Base-by-base conservation (phyloP, 2,329 filamentous ascomycete genomes). In the Leptodontidium sp. region DNA sequence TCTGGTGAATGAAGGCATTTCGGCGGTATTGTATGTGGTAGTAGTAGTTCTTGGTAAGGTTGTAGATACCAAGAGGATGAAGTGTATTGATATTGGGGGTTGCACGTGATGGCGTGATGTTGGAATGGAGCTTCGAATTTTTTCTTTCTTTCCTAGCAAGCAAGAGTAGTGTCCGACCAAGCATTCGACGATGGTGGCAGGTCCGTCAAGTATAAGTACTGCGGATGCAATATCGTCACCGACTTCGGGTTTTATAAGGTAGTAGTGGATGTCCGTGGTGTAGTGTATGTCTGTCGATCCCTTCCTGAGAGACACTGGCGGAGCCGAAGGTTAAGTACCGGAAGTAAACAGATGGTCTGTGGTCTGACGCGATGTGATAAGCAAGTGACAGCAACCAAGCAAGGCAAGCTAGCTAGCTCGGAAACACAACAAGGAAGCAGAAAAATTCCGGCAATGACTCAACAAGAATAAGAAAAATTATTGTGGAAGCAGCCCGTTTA, bases 1-100 rank as follows among this genome's bases (percentile, higher is more conserved):
- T 40, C 61, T 17, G 29, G 61, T 66, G 45, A 61, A 50, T 4
- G 55, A 35, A 15, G 43, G n/a, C 52, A 68, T 68, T 32, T 38
- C 59, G 21, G 17, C 14, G 9, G 47, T 12, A 6, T 32, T 3
- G 6, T 32, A 32, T 32, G 3, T 32, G 6, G 24, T 52, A 21
- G 15, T 52, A n/a, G 40, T 14, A 45, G n/a, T 12, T 47, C 15
- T 47, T 17, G 15, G 14, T 47, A 8, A 17, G 11, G n/a, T n/a
- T 17, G 38, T 32, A 45, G 24, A 45, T 62, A n/a, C 40, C 6
- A 21, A 43, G 43, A 62, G 17, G 15, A 12, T 47, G 45, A 5
- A 14, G n/a, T n/a, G 45, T 26, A 32, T 45, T 47, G 45, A 52
- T 52, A 26, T 50, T 15, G 17, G 52, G 26, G 14, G 14, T 32